Base-by-base conservation (phyloP, 805 yeast genomes). In the Candida palmyrensis region DNA sequence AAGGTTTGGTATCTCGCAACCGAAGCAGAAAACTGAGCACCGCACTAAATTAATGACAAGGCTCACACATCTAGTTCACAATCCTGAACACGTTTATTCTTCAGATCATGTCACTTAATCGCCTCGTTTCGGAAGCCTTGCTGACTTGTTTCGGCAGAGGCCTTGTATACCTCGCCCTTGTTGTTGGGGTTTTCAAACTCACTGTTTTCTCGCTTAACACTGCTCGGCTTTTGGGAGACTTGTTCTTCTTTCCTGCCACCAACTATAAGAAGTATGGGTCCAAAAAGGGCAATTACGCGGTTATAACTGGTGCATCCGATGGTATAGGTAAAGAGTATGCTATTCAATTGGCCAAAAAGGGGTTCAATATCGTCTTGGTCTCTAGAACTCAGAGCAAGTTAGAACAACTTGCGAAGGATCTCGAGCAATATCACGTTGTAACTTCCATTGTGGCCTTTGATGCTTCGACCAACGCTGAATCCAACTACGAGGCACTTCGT, bases 251-350 rank as follows among this genome's bases (percentile, higher is more conserved):
- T 21, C 87, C 90, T 20, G 62, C 79, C 6, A 77, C 68, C 30
- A 56, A 68, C 49, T 80, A 71, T 49, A 49, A 55, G 26, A 79
- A 76, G 53, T 88, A 88, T 51, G 96, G 96, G n/a, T 82, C 90
- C 18, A 66, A 68, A 39, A 38, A 45, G 14, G 82, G 82, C 18
- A 68, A 74, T 25, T 92, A 96, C 90, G 96, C 97, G n/a, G 83
- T 92, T 20, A 75, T 92, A 12, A 92, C 98, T 5, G 98, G 98
- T 38, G 94, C 97, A 3, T 86, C 97, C 30, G 97, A 92, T 55
- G 98, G 98, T 22, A 82, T 92, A 51, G 98, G 98, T 37, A 87
- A 89, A 55, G 96, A 92, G 57, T 92, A 75, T 53, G 80, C 96
- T 2, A 51, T 62, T 17, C 97, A 90, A 62, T 71, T 92, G 59